A percentile compares a stretch with the other conserved stretches of the same genome.
Evolutionary conservation across 2,329 filamentous ascomycete genomes (phyloP).

Genomic region (Paraphoma chrysanthemicola): DNA sequence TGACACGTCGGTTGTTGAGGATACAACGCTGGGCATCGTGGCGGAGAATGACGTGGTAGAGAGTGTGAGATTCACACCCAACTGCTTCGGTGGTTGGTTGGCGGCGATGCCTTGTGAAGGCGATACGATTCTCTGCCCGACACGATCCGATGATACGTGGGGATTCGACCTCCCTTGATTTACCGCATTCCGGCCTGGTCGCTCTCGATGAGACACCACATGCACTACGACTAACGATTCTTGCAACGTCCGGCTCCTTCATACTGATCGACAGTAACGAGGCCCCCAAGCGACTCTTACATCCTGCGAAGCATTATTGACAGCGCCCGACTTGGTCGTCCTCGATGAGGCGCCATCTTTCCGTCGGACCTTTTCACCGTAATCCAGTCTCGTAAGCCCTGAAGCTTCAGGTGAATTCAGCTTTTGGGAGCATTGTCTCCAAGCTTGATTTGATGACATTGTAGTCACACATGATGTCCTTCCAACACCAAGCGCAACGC

Average conservation of each 20-base stretch:
- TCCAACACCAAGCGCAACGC: conserved; percentile 1
- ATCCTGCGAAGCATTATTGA: neutral
- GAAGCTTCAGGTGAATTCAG: neutral
- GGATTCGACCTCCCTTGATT: neutral
- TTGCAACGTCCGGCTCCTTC: neutral
- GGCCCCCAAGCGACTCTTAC: neutral
- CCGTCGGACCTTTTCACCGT: neutral
- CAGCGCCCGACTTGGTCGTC: neutral
- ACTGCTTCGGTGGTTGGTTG: neutral
- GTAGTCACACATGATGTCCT: neutral
- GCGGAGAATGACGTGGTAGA: conserved; percentile 2
- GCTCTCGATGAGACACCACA: conserved; percentile 10
- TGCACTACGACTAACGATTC: neutral
- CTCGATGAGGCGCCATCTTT: neutral
- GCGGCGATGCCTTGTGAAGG: neutral
- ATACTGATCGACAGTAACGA: neutral
- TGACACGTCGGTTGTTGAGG: conserved; percentile 17
- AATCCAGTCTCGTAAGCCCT: neutral
- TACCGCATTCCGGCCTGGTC: neutral
- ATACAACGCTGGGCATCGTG: conserved; percentile 8
- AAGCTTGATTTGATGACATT: neutral
- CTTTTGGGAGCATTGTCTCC: conserved; percentile 1
- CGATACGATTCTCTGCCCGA: neutral
- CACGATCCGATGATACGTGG: neutral
- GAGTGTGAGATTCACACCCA: conserved; percentile 1